Evolutionary conservation across 169 alveolate species (phyloP).

Genomic region (Cryptosporidium canis): DNA sequence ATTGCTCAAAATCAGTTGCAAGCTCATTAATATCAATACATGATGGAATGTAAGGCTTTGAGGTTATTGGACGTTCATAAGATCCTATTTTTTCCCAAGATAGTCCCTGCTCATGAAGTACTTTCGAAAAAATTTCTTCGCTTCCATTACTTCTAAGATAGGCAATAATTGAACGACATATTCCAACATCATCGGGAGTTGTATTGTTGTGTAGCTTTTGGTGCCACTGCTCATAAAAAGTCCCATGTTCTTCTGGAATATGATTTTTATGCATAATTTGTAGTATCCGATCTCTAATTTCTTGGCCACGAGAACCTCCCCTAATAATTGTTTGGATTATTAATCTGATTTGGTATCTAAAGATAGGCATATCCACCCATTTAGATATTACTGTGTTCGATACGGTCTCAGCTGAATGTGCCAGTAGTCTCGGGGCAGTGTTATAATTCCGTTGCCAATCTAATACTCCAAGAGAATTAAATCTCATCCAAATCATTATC

Average conservation of each 20-base stretch:
- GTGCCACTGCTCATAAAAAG: conserved; percentile 93
- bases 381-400: conserved; percentile 39
- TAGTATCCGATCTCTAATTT: conserved; percentile 89
- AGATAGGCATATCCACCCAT: conserved; percentile 72
- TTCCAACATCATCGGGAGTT: conserved; percentile 92
- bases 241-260: conserved; percentile 82
- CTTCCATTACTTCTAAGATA: conserved; percentile 84
- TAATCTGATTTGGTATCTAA: conserved; percentile 75
- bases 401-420: conserved; percentile 74
- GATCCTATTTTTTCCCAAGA: conserved; percentile 85
- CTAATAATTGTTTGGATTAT: conserved; percentile 78
- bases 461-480: conserved; percentile 75
- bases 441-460: conserved; percentile 81
- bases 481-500: conserved; percentile 79
- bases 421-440: conserved; percentile 77
- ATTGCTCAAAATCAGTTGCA: conserved; percentile 79
- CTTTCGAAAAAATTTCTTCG: conserved; percentile 84
- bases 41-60: conserved; percentile 85
- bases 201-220: conserved; percentile 93
- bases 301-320: conserved; percentile 92
- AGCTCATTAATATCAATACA: background rate
- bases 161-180: conserved; percentile 89
- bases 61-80: conserved; percentile 88
- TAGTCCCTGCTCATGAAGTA: conserved; percentile 84
- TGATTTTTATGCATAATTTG: conserved; percentile 89